Base-by-base conservation (phyloP, 164 flowering plant species). In the Hamamelis virginiana region DNA sequence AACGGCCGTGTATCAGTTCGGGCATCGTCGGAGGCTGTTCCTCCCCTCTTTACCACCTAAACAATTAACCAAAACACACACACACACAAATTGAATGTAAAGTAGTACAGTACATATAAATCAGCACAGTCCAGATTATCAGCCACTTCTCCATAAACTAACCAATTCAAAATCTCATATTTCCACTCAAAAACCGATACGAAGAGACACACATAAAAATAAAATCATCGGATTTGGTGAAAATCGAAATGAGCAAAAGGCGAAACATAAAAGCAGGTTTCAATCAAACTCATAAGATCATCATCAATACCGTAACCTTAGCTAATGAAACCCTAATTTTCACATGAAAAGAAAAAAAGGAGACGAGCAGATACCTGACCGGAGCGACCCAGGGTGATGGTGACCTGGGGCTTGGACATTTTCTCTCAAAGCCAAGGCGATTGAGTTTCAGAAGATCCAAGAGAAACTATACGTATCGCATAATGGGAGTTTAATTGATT, bases 361-460 rank as follows among this genome's bases (percentile, higher is more conserved):
- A 5, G 55, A 51, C 64, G 28, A 47, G 16, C 6, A 46, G 23
- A 41, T 53, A 83, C 87, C 76, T 77, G 83, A 57, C 84, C 87
- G 44, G 78, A 27, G 75, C 84, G 80, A 12, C 83, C 84, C 18
- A 81, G 74, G 55, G 87, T 83, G 67, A 81, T 78, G 68, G 84
- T 81, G 71, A 83, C 74, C 47, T 75, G 72, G 16, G 78, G 83
- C 26, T 67, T 67, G 62, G 80, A 65, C 87, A 83, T 83, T 2
- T 25, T 28, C 19, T 18, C 27, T 25, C 33, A 48, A 9, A 27
- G 16, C 64, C 6, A 23, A 71, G 25, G 9, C 26, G 10, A 27
- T 18, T 10, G 27, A 55, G 27, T 11, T 55, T 55, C 26, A 55
- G 26, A 55, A 55, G 26, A 55, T 55, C 22, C 22, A 27, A 55